Evolutionary conservation across 176 grass and related monocot species (phyloP), one percentile per base, ranked within the genome.

Genomic region (Phoenix roebelenii): DNA sequence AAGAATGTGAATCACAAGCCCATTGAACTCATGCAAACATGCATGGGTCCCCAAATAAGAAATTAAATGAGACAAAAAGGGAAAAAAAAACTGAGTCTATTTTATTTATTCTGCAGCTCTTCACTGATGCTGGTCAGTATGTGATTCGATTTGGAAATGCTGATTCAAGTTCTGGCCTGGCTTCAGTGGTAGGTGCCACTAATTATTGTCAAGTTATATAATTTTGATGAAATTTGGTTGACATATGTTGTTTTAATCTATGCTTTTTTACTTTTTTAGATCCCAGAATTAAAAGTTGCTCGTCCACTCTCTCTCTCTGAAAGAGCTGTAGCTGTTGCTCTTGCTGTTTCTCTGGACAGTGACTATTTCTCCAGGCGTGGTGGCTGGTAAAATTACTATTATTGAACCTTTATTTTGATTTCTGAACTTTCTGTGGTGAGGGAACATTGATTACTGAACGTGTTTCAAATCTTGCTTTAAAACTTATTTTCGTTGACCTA

Each of bases 71-170:
- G 35, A 44, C 12, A 39, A 14, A 44, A 6, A 6, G 16, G 22
- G 26, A 1, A 68, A 17, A 20, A 20, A 64, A 55, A 15, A 18
- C 55, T 48, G 32, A 3, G 18, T 72, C 50, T 57, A 9, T 73
- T 24, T 25, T 63, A 35, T 79, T 58, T 23, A 70, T 18, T 39
- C 29, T 74, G 30, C 83, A 97, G 92, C 87, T 97, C 23, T 97
- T 97, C 75, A 97, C 92, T 16, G 92, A 97, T 75, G 92, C 92
- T 61, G 92, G 92, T 54, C 92, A 97, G 58, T 97, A 97, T 73
- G 92, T 80, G 55, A 80, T 97, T 75, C 84, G 78, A 25, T 97
- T 97, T 82, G 92, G 92, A 10, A 78, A 80, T 61, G 65, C 69
- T 67, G 73, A 60, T 60, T 72, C 74, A 55, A 60, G 28, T 59